Percentiles rank a stretch among this genome's conserved stretches.
Evolutionary conservation across 2,329 filamentous ascomycete genomes (phyloP).

Genomic region (Colletotrichum filicis): DNA sequence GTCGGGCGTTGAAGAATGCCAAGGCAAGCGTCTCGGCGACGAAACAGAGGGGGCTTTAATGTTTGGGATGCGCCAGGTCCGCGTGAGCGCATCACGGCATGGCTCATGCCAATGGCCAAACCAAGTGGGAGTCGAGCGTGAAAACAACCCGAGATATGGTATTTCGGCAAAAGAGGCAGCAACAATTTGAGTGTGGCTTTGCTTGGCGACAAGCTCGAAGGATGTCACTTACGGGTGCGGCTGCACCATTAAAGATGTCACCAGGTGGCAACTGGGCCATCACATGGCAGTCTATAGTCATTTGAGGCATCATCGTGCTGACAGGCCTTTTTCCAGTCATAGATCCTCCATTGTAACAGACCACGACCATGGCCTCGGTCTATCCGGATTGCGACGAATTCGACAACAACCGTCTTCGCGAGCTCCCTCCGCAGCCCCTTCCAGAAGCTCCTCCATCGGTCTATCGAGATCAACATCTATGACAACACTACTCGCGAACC

Average conservation of each 20-base stretch:
- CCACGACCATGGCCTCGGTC: slow-evolving; percentile 87
- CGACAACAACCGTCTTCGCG: slow-evolving; percentile 82
- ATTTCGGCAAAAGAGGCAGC: neutral
- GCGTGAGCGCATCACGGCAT: slow-evolving; percentile 13
- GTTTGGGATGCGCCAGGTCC: neutral
- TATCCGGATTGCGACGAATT: slow-evolving; percentile 91
- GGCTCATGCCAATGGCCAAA: neutral
- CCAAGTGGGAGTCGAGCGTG: neutral
- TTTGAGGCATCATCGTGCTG: slow-evolving; percentile 26
- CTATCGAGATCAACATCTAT: slow-evolving; percentile 78
- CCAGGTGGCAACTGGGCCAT: slow-evolving; percentile 24
- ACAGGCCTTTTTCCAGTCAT: slow-evolving; percentile 33
- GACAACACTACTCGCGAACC: slow-evolving; percentile 71
- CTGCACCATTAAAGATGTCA: slow-evolving; percentile 21
- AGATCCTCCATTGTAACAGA: slow-evolving; percentile 87
- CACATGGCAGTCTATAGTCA: slow-evolving; percentile 29
- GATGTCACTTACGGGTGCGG: slow-evolving; percentile 32
- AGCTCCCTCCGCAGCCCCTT: slow-evolving; percentile 72
- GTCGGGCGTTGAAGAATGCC: neutral
- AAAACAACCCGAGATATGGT: neutral
- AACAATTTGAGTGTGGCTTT: neutral
- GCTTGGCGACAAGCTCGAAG: slow-evolving; percentile 1
- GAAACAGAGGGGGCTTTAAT: neutral
- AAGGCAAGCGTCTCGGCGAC: neutral
- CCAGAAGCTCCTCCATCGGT: slow-evolving; percentile 67